Evolutionary conservation across 2,329 filamentous ascomycete species (phyloP).

Genomic region (Neofusicoccum ribis): DNA sequence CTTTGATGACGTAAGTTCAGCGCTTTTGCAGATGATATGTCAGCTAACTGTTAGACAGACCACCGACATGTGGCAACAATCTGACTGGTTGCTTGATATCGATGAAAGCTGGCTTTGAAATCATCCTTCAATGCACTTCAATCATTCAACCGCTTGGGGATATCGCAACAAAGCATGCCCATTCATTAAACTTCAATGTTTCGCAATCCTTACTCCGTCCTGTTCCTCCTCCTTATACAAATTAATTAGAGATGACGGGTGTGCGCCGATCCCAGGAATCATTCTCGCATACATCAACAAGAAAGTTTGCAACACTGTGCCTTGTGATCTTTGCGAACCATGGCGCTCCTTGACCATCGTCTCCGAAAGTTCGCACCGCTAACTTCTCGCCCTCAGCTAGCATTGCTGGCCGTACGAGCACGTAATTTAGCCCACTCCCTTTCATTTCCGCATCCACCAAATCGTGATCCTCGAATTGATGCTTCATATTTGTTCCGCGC

Average conservation of each 20-base stretch:
- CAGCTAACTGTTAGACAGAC: too few relatives aligned
- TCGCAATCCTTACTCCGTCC: too few relatives aligned
- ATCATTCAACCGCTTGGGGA: too few relatives aligned
- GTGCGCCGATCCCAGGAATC: constrained; percentile 43
- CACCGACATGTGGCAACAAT: neutral
- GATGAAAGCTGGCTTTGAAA: neutral
- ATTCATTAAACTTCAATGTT: too few relatives aligned
- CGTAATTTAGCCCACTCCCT: constrained; percentile 38
- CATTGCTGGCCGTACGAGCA: constrained; percentile 49
- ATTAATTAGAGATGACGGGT: constrained; percentile 50
- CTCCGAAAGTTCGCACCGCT: constrained; percentile 43
- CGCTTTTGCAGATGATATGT: too few relatives aligned
- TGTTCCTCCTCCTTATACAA: neutral
- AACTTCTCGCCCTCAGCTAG: constrained; percentile 42
- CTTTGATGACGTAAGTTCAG: too few relatives aligned
- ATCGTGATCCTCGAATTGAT: constrained; percentile 52
- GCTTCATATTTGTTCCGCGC: constrained; percentile 48
- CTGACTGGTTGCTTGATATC: neutral
- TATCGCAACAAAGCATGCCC: too few relatives aligned
- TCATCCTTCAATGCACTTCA: too few relatives aligned
- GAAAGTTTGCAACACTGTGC: constrained; percentile 47
- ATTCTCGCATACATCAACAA: constrained; percentile 47
- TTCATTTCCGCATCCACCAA: constrained; percentile 47
- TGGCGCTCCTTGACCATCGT: constrained; percentile 45
- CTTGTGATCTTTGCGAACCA: constrained; percentile 42